Conservation (phyloP, 179 eudicot genomes). For the Patellifolia procumbens region DNA sequence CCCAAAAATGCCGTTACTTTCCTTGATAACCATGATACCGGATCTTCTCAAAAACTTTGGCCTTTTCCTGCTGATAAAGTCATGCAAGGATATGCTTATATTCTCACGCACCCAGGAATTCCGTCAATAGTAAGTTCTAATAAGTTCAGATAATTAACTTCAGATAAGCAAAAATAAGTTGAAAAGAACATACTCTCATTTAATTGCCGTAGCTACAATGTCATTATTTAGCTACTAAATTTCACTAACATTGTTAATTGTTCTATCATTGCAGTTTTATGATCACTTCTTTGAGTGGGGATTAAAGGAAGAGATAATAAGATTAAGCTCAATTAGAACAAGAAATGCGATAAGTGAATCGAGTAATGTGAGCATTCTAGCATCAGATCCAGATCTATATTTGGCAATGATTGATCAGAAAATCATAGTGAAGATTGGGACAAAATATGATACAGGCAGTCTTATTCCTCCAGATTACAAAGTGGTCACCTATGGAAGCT, state of each 20-base stretch:
- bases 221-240: too few species aligned
- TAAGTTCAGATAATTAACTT: too few species aligned
- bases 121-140: conserved; percentile 48
- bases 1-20: conserved; percentile 32
- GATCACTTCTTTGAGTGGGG: conserved; percentile 36
- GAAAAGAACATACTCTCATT: not conserved
- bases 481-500: conserved; percentile 18
- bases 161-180: too few species aligned
- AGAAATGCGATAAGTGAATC: conserved; percentile 21
- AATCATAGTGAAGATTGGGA: conserved; percentile 26
- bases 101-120: conserved; percentile 36
- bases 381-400: conserved; percentile 23
- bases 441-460: conserved; percentile 19
- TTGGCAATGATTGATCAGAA: conserved; percentile 26
- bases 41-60: conserved; percentile 53
- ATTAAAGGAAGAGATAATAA: conserved; percentile 30
- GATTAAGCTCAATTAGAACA: conserved; percentile 18
- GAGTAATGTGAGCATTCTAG: conserved; percentile 26
- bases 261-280: conserved; percentile 18
- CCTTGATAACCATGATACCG: conserved; percentile 78
- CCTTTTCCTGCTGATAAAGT: conserved; percentile 64
- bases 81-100: conserved; percentile 65
- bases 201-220: not conserved
- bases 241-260: not conserved
- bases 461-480: conserved; percentile 24